Percentiles rank a stretch among this genome's conserved stretches.
Conservation (phyloP, 108 stramenopile genomes). For the Fragilariopsis cylindrus region DNA sequence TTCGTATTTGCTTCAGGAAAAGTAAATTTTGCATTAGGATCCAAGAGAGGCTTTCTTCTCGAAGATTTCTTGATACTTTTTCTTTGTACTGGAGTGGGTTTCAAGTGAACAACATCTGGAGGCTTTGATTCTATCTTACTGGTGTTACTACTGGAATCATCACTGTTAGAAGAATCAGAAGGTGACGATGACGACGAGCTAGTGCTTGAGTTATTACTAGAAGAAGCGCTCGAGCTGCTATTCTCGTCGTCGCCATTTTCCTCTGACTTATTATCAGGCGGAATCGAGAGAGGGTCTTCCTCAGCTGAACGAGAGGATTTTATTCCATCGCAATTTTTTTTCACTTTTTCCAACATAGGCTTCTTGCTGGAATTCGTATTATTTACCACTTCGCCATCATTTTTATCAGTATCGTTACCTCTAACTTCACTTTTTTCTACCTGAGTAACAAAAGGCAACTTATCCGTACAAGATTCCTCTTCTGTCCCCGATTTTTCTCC, state of each 20-base stretch:
- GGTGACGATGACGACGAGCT: conserved; percentile 5
- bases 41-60: conserved; percentile 8
- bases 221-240: not conserved
- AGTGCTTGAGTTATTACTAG: conserved; percentile 7
- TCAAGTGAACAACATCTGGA: too few relatives aligned
- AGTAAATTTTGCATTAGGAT: not conserved
- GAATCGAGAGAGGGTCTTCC: too few relatives aligned
- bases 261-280: not conserved
- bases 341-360: too few relatives aligned
- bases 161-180: not conserved
- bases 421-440: not conserved
- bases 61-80: not conserved
- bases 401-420: not conserved
- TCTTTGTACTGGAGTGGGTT: not conserved
- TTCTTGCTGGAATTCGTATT: too few relatives aligned
- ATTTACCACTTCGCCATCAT: not conserved
- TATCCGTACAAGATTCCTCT: too few relatives aligned
- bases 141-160: too few relatives aligned
- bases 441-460: too few relatives aligned
- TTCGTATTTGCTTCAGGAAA: conserved; percentile 8
- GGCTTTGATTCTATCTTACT: too few relatives aligned
- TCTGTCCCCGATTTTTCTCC: too few relatives aligned
- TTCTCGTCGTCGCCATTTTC: not conserved
- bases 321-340: too few relatives aligned
- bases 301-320: too few relatives aligned